phyloP scores from a whole-genome alignment of 2,329 filamentous ascomycete genomes.

The Aspergillus udagawae region DNA sequence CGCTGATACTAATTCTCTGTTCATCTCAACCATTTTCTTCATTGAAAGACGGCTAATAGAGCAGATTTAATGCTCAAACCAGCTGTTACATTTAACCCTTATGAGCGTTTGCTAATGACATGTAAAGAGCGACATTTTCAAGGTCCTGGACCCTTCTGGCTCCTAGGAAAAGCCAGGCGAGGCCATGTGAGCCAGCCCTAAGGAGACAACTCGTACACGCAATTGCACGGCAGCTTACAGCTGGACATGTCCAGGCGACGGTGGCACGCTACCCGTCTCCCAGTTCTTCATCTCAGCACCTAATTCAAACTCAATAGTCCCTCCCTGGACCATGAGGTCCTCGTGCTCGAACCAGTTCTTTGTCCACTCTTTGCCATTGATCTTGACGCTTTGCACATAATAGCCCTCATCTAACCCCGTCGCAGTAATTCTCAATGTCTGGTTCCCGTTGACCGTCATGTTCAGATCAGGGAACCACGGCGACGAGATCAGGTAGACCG shows the following conservation, averaged over 20 bases:
- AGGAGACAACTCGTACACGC: too few relatives aligned
- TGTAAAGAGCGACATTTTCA: too few relatives aligned
- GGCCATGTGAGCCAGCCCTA: too few relatives aligned
- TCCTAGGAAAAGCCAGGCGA: too few relatives aligned
- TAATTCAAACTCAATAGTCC: slow-evolving; percentile 48
- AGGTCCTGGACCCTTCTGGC: too few relatives aligned
- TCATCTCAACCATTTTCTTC: too few relatives aligned
- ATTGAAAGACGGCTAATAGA: too few relatives aligned
- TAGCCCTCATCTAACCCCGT: slow-evolving; percentile 42
- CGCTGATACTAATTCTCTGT: too few relatives aligned
- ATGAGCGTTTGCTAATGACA: too few relatives aligned
- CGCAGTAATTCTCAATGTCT: slow-evolving; percentile 46
- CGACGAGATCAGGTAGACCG: slow-evolving; percentile 45
- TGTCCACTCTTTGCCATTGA: slow-evolving; percentile 51
- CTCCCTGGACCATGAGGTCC: slow-evolving; percentile 42
- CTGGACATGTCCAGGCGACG: slow-evolving; percentile 43
- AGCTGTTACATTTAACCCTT: too few relatives aligned
- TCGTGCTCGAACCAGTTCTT: slow-evolving; percentile 56
- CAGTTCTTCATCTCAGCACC: slow-evolving; percentile 35
- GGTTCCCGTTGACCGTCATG: slow-evolving; percentile 28
- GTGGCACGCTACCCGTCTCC: slow-evolving; percentile 51
- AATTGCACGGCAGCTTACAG: background rate
- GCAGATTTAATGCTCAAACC: too few relatives aligned
- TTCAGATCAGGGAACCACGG: slow-evolving; percentile 43
- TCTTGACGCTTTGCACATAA: slow-evolving; percentile 51